Conservation (phyloP, 805 yeast species). For the Candida namnaoensis region DNA sequence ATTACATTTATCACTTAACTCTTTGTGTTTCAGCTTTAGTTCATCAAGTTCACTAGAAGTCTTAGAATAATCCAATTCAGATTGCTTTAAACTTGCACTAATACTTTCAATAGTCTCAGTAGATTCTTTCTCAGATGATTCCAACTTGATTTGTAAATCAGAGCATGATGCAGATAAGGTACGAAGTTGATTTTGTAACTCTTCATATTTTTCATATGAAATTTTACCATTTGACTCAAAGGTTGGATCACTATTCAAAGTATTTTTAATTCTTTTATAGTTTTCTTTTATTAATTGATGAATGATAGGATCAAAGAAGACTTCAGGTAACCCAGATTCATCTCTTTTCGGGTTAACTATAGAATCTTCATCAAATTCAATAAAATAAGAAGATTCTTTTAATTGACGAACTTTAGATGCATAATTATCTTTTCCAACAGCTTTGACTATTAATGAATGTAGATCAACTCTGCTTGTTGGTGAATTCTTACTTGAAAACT, state of each 20-base stretch:
- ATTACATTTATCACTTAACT: conserved; percentile 8
- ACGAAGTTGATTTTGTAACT: conserved; percentile 18
- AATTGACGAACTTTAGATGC: conserved; percentile 66
- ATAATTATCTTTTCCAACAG: conserved; percentile 79
- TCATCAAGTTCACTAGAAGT: conserved; percentile 12
- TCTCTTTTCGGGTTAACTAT: conserved; percentile 49
- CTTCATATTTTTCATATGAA: conserved; percentile 43
- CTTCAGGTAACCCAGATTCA: conserved; percentile 80
- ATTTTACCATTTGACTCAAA: conserved; percentile 61
- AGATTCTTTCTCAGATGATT: conserved; percentile 20
- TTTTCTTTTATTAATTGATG: conserved; percentile 63
- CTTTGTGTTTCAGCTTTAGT: conserved; percentile 9
- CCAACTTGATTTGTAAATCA: conserved; percentile 21
- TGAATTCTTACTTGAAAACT: conserved; percentile 55
- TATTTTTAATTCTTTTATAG: conserved; percentile 54
- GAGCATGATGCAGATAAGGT: conserved; percentile 28
- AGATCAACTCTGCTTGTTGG: conserved; percentile 54
- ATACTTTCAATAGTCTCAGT: conserved; percentile 10
- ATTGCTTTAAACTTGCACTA: conserved; percentile 1
- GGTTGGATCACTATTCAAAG: conserved; percentile 67
- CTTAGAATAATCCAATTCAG: neutral
- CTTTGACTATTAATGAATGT: conserved; percentile 51
- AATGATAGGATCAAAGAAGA: conserved; percentile 61
- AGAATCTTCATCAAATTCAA: conserved; percentile 44
- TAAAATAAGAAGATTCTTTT: conserved; percentile 47